Evolutionary conservation across 495 filamentous ascomycete genomes (phyloP).

Genomic region (Lasiosphaeria ovina): DNA sequence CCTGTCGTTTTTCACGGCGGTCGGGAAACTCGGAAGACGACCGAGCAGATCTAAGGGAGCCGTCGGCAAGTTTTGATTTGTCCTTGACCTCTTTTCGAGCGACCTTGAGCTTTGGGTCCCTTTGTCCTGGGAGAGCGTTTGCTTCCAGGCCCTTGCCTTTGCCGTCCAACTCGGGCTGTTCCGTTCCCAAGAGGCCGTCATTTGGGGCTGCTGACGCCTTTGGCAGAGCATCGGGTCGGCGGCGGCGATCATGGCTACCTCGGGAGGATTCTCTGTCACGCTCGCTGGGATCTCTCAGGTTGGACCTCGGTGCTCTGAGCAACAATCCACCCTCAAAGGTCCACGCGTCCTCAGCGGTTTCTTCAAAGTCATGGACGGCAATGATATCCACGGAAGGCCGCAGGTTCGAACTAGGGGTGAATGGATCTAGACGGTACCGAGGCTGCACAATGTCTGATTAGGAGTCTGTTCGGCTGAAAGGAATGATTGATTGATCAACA

Average conservation of each 20-base stretch:
- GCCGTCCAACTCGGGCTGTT: neutral
- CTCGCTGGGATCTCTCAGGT: neutral
- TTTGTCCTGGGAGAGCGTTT: neutral
- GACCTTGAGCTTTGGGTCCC: neutral
- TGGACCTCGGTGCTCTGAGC: neutral
- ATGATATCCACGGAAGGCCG: conserved; percentile 14
- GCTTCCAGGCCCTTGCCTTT: neutral
- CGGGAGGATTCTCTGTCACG: neutral
- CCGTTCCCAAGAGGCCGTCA: neutral
- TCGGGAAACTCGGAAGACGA: conserved; percentile 3
- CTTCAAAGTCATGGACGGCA: conserved; percentile 19
- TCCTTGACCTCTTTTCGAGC: conserved; percentile 2
- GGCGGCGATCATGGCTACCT: neutral
- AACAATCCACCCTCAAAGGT: neutral
- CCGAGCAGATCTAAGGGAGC: neutral
- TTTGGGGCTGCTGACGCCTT: neutral
- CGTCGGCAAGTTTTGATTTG: neutral
- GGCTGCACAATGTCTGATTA: no score
- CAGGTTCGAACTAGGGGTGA: no score
- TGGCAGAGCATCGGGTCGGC: neutral
- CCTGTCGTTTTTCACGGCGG: neutral
- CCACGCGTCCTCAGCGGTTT: conserved; percentile 14
- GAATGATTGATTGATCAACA: no score
- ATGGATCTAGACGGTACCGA: no score
- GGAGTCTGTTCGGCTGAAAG: no score